Percentiles rank a stretch among this genome's conserved stretches.
Conservation (phyloP, 208 protist genomes). For the Acanthamoeba royreba region DNA sequence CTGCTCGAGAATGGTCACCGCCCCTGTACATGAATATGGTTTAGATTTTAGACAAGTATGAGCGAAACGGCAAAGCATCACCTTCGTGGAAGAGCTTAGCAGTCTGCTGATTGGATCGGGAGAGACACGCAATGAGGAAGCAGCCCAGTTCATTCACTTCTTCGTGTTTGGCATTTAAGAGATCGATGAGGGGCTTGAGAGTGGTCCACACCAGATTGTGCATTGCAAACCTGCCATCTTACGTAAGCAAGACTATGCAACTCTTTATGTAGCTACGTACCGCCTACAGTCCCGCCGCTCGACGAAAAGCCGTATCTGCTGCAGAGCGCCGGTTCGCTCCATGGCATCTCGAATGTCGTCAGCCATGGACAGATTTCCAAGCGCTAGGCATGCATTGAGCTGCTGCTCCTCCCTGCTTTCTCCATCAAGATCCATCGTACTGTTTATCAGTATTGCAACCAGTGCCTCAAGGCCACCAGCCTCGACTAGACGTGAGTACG, state of each 20-base stretch:
- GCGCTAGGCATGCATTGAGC: neutral
- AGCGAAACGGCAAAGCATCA: no score
- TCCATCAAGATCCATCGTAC: neutral
- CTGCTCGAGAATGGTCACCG: neutral
- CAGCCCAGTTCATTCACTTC: neutral
- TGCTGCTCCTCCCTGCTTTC: neutral
- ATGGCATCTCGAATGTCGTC: neutral
- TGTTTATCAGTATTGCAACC: neutral
- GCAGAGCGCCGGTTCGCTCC: neutral
- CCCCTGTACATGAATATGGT: no score
- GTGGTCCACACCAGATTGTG: slow-evolving; percentile 11
- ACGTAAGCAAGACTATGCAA: no score
- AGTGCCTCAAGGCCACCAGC: neutral
- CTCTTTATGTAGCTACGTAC: neutral
- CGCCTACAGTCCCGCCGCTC: neutral
- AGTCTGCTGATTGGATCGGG: neutral
- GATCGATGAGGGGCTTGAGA: neutral
- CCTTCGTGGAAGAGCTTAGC: neutral
- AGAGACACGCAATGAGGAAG: slow-evolving; percentile 4
- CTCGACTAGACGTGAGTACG: neutral
- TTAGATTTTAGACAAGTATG: no score
- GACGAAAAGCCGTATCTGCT: neutral
- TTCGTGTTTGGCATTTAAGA: neutral
- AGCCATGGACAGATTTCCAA: neutral
- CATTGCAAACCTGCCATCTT: neutral